Conservation (phyloP, 768 basidiomycete species). For the Cyclocybe aegerita region DNA sequence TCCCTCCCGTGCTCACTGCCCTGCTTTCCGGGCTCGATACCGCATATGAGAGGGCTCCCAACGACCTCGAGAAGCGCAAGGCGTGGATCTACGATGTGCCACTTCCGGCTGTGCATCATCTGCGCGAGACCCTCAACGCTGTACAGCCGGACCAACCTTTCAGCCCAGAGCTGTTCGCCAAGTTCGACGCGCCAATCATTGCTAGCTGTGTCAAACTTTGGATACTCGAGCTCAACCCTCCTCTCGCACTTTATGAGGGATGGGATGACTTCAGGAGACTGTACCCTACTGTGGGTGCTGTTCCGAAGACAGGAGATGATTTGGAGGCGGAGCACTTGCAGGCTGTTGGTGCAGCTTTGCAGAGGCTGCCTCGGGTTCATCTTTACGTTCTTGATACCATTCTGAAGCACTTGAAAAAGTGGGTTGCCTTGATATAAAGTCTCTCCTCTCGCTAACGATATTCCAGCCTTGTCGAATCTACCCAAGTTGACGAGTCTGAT, state of each 20-base stretch:
- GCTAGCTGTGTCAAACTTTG: conserved; percentile 87
- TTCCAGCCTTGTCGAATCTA: conserved; percentile 65
- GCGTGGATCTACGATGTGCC: conserved; percentile 96
- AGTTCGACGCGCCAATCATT: conserved; percentile 84
- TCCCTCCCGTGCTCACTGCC: conserved; percentile 75
- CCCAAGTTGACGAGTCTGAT: conserved; percentile 66
- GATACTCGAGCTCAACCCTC: conserved; percentile 89
- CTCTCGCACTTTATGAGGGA: conserved; percentile 80
- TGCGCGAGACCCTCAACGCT: conserved; percentile 81
- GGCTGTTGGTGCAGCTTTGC: conserved; percentile 61
- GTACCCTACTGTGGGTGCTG: conserved; percentile 75
- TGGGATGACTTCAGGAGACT: conserved; percentile 90
- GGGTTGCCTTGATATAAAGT: conserved; percentile 21
- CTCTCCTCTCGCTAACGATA: conserved; percentile 7
- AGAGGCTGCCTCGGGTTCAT: conserved; percentile 75
- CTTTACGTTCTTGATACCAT: conserved; percentile 78
- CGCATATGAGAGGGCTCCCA: conserved; percentile 59
- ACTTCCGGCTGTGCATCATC: conserved; percentile 76
- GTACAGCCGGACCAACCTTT: conserved; percentile 60
- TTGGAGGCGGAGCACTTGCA: conserved; percentile 61
- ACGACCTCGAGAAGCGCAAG: conserved; percentile 81
- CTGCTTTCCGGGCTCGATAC: conserved; percentile 63
- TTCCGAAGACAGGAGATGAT: conserved; percentile 48
- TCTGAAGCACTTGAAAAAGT: conserved; percentile 75
- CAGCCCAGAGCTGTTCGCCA: conserved; percentile 47